Evolutionary conservation across 768 basidiomycete species (phyloP), one percentile per base, ranked within the genome.

Genomic region (Xanthoconium purpureum): DNA sequence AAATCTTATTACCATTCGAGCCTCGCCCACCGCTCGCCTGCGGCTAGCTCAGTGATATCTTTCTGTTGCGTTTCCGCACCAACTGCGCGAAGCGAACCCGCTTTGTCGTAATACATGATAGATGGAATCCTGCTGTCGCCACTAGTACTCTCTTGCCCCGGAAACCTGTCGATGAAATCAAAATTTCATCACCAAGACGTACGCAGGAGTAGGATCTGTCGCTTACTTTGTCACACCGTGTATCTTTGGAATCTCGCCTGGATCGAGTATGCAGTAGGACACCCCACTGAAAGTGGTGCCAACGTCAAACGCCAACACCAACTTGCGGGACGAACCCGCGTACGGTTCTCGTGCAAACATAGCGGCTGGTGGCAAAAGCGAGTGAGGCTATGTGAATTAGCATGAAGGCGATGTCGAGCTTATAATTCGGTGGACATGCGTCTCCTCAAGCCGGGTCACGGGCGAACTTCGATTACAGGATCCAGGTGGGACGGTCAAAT

Each of bases 51-150:
- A 10, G 70, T 56, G 33, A 73, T 67, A 11, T 68, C 60, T 10
- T 75, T 67, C 18, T 64, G 62, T 30, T 66, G 66, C 0, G 77
- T 73, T 59, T 79, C 78, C 5, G 77, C 77, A 13, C 78, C 78
- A 6, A 73, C 71, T 9, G 77, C 75, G 10, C 68, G 66, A 7
- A 78, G 69, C 4, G 63, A 62, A 6, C 77, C 78, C 14, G 63
- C 48, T 39, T 66, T 49, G 54, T 77, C 74, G 45, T 79, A 79
- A 57, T 75, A 80, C 30, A 80, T 52, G 35, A 79, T 63, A 3
- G 75, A 75, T 1, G 79, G 78, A 18, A 79, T 75, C 59, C 73
- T 79, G 43, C 70, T 74, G 42, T 74, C 72, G 5, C 74, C 75
- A 36, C 68, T 69, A 17, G 53, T 61, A 42, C 66, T 64, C 47